Base-by-base conservation (phyloP, 805 yeast genomes). In the Kodamaea leandrae region DNA sequence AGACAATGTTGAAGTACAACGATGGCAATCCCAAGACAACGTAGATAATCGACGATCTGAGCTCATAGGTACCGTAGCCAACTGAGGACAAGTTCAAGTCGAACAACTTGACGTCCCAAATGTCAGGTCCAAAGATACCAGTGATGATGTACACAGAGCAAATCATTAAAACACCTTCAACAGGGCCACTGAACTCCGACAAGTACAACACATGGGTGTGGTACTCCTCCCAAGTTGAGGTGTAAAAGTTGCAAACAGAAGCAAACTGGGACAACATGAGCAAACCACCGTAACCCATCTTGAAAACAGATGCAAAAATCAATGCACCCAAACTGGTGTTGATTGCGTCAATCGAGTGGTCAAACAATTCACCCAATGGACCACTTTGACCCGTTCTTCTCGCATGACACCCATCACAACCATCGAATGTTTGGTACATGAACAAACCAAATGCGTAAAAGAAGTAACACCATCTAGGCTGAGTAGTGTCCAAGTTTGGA, bases 341-440 rank as follows among this genome's bases (percentile, higher is more conserved):
- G 53, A 76, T 65, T 1, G 82, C 82, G 56, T 77, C 83, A 37
- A 77, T 71, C 43, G 96, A 89, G 57, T 90, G 98, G 57, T 90
- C 98, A 57, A 91, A 91, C 43, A 90, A 71, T 60, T 90, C 98
- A 24, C 98, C 98, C 53, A 90, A 67, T 1, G 98, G 97, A 2
- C 96, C 93, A 47, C 87, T 78, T 62, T 88, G 95, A n/a, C 95
- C 95, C 1, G 96, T 90, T 55, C 91, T 78, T 57, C 98, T 80
- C 17, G 97, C 97, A 61, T 90, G 98, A 48, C 85, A 77, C 4
- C 98, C 98, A 62, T 90, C 98, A 62, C 96, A 86, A 0, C 96
- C 96, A 61, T 90, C 98, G 60, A 90, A 88, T 0, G 97, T 90
- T 60, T 90, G 98, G 61, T 90, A 90, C 74, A 89, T 68, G 57